These are phyloP conservation scores for Articulospora tetracladia DNA, from an alignment of 495 filamentous ascomycete genomes.

Conservation along the genomic window DNA sequence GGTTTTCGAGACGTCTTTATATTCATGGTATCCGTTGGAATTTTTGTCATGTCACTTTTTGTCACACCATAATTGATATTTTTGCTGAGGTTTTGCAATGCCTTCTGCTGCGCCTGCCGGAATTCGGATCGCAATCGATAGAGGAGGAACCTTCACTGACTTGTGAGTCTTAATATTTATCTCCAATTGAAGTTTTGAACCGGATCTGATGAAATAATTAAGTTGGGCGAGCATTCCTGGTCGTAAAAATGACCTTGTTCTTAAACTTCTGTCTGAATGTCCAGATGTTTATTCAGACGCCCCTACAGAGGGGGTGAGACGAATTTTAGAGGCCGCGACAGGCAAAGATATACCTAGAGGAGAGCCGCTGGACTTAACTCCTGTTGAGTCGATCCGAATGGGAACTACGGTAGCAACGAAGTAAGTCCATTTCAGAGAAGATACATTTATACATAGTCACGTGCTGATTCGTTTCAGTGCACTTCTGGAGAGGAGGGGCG, in stretches of 20 bases:
- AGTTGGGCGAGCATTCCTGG: constrained; percentile 4
- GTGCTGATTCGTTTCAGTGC: constrained; percentile 10
- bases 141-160: constrained; percentile 71
- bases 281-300: constrained; percentile 47
- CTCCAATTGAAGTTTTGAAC: not conserved
- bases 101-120: not conserved
- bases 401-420: constrained; percentile 28
- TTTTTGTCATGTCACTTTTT: no score
- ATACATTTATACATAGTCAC: constrained; percentile 5
- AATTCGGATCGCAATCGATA: constrained; percentile 44
- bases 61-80: no score
- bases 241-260: constrained; percentile 36
- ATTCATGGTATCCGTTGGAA: no score
- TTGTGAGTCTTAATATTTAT: constrained; percentile 18
- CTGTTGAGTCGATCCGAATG: constrained; percentile 14
- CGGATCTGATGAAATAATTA: not conserved
- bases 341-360: constrained; percentile 4
- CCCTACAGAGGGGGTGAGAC: constrained; percentile 30
- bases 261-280: constrained; percentile 46
- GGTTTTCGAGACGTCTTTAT: no score
- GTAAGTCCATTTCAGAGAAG: constrained; percentile 25
- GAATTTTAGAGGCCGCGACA: constrained; percentile 18
- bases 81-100: no score
- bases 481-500: constrained; percentile 18
- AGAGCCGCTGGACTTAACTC: constrained; percentile 2